These are phyloP conservation scores for Geosmithia morbida DNA, from an alignment of 2,329 filamentous ascomycete species.

Conservation along the genomic window DNA sequence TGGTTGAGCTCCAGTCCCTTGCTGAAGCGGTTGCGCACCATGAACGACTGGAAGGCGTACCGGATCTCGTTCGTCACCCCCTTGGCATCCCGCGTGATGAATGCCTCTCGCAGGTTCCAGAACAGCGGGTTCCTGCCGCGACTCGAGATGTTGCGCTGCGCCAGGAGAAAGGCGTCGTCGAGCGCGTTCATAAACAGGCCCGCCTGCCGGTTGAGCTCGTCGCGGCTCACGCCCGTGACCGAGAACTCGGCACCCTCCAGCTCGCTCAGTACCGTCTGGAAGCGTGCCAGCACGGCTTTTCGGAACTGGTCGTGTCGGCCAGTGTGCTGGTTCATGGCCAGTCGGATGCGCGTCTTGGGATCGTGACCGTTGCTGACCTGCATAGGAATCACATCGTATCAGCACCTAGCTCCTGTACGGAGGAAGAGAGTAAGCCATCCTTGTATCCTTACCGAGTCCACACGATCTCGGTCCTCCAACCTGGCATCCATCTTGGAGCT, in stretches of 20 bases:
- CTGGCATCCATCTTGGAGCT: constrained; percentile 1
- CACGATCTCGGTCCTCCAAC: not conserved
- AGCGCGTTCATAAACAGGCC: constrained; percentile 29
- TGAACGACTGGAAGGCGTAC: constrained; percentile 53
- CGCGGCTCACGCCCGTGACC: constrained; percentile 14
- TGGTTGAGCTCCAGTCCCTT: constrained; percentile 43
- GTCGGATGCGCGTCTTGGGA: constrained; percentile 15
- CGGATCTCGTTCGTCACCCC: constrained; percentile 45
- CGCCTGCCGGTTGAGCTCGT: constrained; percentile 28
- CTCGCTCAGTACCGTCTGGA: constrained; percentile 18
- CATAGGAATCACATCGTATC: not conserved
- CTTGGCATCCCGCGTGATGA: constrained; percentile 32
- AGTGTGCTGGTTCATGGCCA: constrained; percentile 9
- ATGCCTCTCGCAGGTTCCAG: constrained; percentile 44
- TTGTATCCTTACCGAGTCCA: constrained; percentile 1
- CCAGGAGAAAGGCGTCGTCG: constrained; percentile 27
- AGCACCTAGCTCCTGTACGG: constrained; percentile 7
- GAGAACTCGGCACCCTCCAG: constrained; percentile 10
- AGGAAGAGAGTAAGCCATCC: constrained; percentile 2
- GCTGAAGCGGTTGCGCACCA: constrained; percentile 43
- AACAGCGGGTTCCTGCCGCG: constrained; percentile 37
- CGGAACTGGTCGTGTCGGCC: constrained; percentile 15
- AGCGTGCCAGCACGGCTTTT: constrained; percentile 18
- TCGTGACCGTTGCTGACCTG: constrained; percentile 19
- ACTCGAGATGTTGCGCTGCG: constrained; percentile 20